Evolutionary conservation across 306 rosid genomes (phyloP), one percentile per base, ranked within the genome.

Genomic region (Styphnolobium japonicum): DNA sequence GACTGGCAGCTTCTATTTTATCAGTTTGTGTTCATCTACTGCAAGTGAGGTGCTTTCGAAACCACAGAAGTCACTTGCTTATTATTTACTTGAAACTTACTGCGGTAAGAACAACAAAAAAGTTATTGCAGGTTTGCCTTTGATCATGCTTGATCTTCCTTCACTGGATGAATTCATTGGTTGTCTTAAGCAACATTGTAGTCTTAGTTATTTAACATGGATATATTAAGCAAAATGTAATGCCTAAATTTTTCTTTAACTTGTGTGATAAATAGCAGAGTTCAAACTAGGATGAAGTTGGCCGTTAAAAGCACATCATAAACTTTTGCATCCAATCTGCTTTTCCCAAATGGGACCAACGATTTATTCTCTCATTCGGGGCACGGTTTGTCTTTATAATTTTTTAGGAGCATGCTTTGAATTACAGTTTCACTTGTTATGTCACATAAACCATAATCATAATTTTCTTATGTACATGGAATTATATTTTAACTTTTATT

Each of bases 21-120:
- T 52, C 9, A 46, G 34, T 56, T 69, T 67, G 21, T 45, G 16
- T 67, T 82, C 60, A 12, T 83, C 43, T 70, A 39, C 14, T 87
- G 88, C 92, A 95, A 98, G 98, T 12, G 98, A 95, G 79, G 87
- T 95, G 82, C 73, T 95, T 75, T 92, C 88, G 6, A 95, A 95
- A 79, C 97, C 96, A 48, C 98, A 92, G 61, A 95, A 92, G 67
- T 95, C 98, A 61, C 90, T 95, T 55, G 98, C 97, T 21, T 92
- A 90, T n/a, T n/a, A n/a, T 85, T 87, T 95, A 78, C 98, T 95
- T 19, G 98, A 95, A 86, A 85, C 95, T 22, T 92, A 91, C 83
- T 91, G 98, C 43, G 87, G 95, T 43, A 90, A 91, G 40, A n/a
- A 66, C 85, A 34, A 92, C 97, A 66, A 92, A 94, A 91, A 94